A percentile compares a stretch with the other conserved stretches of the same genome.
These are phyloP conservation scores for Esteya vermicola DNA, from an alignment of 2,329 filamentous ascomycete species.

Conservation along the genomic window DNA sequence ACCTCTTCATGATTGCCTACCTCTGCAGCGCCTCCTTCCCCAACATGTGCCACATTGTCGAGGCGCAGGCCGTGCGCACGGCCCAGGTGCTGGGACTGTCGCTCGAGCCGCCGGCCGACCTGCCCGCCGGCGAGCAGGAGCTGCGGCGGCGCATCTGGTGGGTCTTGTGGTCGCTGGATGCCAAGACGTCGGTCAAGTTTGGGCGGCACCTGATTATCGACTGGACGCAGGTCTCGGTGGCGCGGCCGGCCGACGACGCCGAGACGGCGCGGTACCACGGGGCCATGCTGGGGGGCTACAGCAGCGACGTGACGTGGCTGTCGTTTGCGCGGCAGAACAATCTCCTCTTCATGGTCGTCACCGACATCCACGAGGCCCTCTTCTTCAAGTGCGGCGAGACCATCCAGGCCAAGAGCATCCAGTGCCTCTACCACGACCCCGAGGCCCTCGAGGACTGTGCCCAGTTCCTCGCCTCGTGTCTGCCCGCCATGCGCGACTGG, in stretches of 20 bases:
- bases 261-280: conserved; percentile 6
- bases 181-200: conserved; percentile 29
- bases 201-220: conserved; percentile 27
- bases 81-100: conserved; percentile 34
- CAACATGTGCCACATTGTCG: conserved; percentile 29
- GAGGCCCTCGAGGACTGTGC: conserved; percentile 12
- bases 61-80: conserved; percentile 26
- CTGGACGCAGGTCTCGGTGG: conserved; percentile 18
- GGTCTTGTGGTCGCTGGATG: conserved; percentile 32
- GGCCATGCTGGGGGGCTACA: conserved; percentile 12
- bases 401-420: conserved; percentile 8
- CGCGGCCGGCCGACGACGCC: conserved; percentile 19
- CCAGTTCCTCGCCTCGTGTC: not conserved
- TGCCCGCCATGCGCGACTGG: conserved; percentile 2
- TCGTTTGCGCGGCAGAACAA: conserved; percentile 20
- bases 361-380: conserved; percentile 18
- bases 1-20: conserved; percentile 29
- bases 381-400: conserved; percentile 14
- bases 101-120: conserved; percentile 23
- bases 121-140: conserved; percentile 22
- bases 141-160: conserved; percentile 38
- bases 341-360: conserved; percentile 19
- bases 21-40: conserved; percentile 31
- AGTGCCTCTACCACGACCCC: conserved; percentile 15
- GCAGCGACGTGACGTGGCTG: conserved; percentile 20